These are phyloP conservation scores for Neurospora intermedia DNA, from an alignment of 495 filamentous ascomycete genomes.

Conservation along the genomic window DNA sequence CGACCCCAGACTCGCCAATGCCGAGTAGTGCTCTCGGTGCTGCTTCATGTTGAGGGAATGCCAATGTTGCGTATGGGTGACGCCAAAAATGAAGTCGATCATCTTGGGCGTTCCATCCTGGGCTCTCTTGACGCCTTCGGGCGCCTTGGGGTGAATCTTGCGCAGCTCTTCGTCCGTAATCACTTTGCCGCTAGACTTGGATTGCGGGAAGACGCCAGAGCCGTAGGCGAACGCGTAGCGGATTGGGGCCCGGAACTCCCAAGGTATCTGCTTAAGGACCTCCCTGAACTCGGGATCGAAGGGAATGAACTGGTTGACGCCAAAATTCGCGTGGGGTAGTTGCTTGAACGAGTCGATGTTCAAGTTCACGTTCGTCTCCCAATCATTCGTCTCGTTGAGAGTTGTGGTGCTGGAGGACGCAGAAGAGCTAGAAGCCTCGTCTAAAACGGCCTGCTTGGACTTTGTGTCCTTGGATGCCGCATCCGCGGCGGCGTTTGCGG, in stretches of 20 bases:
- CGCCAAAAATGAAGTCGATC: constrained; percentile 98
- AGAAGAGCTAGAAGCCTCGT: constrained; percentile 18
- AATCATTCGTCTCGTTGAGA: constrained; percentile 36
- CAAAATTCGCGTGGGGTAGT: constrained; percentile 79
- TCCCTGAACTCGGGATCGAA: constrained; percentile 94
- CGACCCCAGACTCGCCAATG: constrained; percentile 73
- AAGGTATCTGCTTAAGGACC: constrained; percentile 73
- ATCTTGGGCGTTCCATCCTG: constrained; percentile 85
- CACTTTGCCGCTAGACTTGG: constrained; percentile 32
- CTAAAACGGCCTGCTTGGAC: constrained; percentile 13
- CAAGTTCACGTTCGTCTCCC: constrained; percentile 73
- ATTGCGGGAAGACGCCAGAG: constrained; percentile 89
- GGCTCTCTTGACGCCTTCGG: constrained; percentile 62
- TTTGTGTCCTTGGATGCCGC: constrained; percentile 14
- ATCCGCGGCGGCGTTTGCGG: constrained; percentile 13
- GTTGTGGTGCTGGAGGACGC: constrained; percentile 15
- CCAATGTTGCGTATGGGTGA: constrained; percentile 93
- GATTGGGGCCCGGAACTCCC: constrained; percentile 88
- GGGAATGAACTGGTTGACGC: constrained; percentile 88
- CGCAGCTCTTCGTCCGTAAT: constrained; percentile 42
- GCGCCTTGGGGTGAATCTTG: constrained; percentile 63
- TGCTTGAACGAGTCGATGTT: constrained; percentile 73
- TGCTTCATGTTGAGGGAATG: constrained; percentile 82
- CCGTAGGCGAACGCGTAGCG: constrained; percentile 95
- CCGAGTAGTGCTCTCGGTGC: constrained; percentile 88